These are phyloP conservation scores for Monosporascus sp. DNA, from an alignment of 2,329 filamentous ascomycete species.

Conservation along the genomic window DNA sequence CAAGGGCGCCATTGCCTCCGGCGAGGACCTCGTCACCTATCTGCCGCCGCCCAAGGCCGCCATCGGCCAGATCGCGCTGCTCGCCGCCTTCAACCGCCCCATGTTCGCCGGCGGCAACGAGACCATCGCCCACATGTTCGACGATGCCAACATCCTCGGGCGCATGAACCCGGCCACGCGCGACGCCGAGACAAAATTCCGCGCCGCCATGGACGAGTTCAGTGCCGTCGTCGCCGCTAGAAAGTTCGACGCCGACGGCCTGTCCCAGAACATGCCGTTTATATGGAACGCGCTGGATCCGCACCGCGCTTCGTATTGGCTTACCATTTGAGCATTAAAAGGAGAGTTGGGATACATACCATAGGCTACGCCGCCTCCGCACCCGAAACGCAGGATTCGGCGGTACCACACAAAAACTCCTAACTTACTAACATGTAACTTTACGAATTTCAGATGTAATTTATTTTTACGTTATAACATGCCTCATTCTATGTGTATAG, in stretches of 20 bases:
- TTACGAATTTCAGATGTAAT: too few species aligned
- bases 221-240: conserved; percentile 32
- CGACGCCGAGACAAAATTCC: conserved; percentile 30
- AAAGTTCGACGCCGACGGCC: conserved; percentile 35
- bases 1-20: conserved; percentile 29
- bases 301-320: conserved; percentile 10
- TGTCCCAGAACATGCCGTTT: conserved; percentile 43
- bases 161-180: conserved; percentile 26
- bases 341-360: too few species aligned
- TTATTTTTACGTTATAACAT: too few species aligned
- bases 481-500: too few species aligned
- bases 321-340: conserved; percentile 1
- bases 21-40: conserved; percentile 23
- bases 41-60: conserved; percentile 29
- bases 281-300: conserved; percentile 28
- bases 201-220: conserved; percentile 30
- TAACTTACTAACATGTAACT: too few species aligned
- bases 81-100: conserved; percentile 36
- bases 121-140: conserved; percentile 37
- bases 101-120: conserved; percentile 28
- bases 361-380: too few species aligned
- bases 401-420: too few species aligned
- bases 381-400: too few species aligned
- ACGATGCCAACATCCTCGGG: conserved; percentile 27
- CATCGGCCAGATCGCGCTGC: conserved; percentile 31